phyloP scores from a whole-genome alignment of 257 asterid species.

The Penstemon newberryi region DNA sequence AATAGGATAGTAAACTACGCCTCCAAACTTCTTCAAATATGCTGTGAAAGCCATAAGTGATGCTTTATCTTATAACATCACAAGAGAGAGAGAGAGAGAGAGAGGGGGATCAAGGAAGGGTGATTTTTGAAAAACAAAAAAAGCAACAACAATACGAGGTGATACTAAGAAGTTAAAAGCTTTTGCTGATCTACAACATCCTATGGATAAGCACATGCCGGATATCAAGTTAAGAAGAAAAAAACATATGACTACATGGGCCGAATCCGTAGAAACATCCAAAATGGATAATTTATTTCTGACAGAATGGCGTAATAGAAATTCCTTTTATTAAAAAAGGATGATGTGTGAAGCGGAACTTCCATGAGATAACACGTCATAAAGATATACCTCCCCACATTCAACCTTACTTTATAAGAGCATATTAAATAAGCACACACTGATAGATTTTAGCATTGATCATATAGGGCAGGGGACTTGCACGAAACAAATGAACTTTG shows the following conservation, averaged over 20 bases:
- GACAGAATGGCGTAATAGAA: neutral
- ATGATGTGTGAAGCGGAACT: neutral
- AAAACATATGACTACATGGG: slow-evolving; percentile 1
- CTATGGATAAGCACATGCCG: slow-evolving; percentile 10
- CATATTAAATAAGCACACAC: slow-evolving; percentile 9
- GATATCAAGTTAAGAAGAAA: neutral
- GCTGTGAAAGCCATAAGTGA: neutral
- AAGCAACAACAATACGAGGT: neutral
- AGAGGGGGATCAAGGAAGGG: neutral
- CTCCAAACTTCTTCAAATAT: neutral
- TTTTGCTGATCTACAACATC: neutral
- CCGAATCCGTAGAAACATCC: neutral
- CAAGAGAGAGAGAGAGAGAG: neutral
- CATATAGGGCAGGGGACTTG: slow-evolving; percentile 2
- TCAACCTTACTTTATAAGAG: slow-evolving; percentile 11
- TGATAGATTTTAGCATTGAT: slow-evolving; percentile 5
- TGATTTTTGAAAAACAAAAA: neutral
- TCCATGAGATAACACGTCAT: slow-evolving; percentile 18
- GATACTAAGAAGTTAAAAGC: neutral
- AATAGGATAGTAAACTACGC: neutral
- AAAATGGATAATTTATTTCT: neutral
- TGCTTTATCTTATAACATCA: neutral
- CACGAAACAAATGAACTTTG: neutral
- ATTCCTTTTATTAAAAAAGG: slow-evolving; percentile 1
- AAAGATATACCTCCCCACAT: slow-evolving; percentile 2